Percentiles rank a stretch among this genome's conserved stretches.
phyloP scores from a whole-genome alignment of 139 green algal genomes.

The Chlamydomonas eustigma region DNA sequence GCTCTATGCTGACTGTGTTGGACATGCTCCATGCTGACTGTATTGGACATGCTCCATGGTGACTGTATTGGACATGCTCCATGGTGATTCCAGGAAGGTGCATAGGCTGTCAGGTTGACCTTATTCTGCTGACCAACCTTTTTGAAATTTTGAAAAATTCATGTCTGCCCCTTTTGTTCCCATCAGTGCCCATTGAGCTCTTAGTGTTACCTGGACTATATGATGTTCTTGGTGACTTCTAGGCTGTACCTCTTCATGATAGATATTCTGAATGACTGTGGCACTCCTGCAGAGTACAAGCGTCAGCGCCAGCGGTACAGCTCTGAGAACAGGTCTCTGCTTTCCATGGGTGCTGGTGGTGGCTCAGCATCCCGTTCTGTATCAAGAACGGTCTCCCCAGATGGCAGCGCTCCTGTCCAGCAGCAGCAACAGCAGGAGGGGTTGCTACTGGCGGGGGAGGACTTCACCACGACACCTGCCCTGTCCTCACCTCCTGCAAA shows the following conservation, averaged over 20 bases:
- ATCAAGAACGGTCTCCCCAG: not conserved
- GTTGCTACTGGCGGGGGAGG: not conserved
- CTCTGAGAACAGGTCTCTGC: not conserved
- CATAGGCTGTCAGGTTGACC: not conserved
- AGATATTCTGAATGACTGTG: not conserved
- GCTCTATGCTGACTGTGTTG: too few relatives aligned
- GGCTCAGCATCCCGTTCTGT: not conserved
- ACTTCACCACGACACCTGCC: not conserved
- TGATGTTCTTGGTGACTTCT: too few relatives aligned
- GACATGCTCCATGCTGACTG: too few relatives aligned
- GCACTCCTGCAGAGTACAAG: slow-evolving; percentile 30
- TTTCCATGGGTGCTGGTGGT: not conserved
- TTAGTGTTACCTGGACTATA: too few relatives aligned
- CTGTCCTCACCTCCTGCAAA: not conserved
- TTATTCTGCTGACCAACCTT: not conserved
- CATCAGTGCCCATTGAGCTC: too few relatives aligned
- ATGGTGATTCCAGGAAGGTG: not conserved
- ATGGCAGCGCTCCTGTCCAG: not conserved
- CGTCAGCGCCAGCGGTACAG: slow-evolving; percentile 21
- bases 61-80: not conserved
- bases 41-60: too few relatives aligned
- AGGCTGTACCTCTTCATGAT: not conserved
- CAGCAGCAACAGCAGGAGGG: not conserved
- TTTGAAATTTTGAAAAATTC: not conserved
- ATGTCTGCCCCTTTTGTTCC: too few relatives aligned